Base-by-base conservation (phyloP, 2,329 filamentous ascomycete genomes). In the Epichloe amarillans region DNA sequence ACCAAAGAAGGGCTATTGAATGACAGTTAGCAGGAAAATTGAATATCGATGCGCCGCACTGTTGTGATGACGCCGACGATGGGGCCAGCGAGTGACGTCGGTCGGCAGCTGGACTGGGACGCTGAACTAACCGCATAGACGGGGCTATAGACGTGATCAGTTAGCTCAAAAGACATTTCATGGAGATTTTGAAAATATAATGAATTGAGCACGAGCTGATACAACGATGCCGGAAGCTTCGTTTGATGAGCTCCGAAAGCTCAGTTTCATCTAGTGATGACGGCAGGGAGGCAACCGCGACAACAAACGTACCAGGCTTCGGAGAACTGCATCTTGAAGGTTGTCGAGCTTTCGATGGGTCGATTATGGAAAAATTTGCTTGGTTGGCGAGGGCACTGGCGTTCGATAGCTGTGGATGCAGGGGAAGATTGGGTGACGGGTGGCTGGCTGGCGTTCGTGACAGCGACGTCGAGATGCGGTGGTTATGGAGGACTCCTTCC, bases 101-200 rank as follows among this genome's bases (percentile, higher is more conserved):
- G 54, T 55, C 59, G 56, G 58, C 50, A 59, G 56, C 55, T 56
- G 54, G 57, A 48, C 57, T 57, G 61, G 58, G 55, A 21, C 57
- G 14, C 15, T 44, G 30, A 65, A 95, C 91, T 88, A 82, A 97
- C 93, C 80, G 93, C 88, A 78, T 97, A 98, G 67, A 95, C 91
- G 75, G 91, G 91, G 78, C 91, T 98, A 64, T 56, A 66, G 47
- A 52, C 57, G 55, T 53, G 15, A 54, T 45, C 38, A 46, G 67
- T 81, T 68, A 80, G 77, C 68, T 69, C 56, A 50, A 54, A 45
- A 44, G 12, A 12, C 15, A 12, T 26, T 40, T 52, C 17, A 37
- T 17, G 17, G 33, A 50, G 50, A 38, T 47, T 41, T 54, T 55
- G 50, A 33, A 19, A 8, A 19, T 11, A 38, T 15, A 17, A 17